These are phyloP conservation scores for Barnettozyma wickerhamii DNA, from an alignment of 805 yeast species.

Conservation along the genomic window DNA sequence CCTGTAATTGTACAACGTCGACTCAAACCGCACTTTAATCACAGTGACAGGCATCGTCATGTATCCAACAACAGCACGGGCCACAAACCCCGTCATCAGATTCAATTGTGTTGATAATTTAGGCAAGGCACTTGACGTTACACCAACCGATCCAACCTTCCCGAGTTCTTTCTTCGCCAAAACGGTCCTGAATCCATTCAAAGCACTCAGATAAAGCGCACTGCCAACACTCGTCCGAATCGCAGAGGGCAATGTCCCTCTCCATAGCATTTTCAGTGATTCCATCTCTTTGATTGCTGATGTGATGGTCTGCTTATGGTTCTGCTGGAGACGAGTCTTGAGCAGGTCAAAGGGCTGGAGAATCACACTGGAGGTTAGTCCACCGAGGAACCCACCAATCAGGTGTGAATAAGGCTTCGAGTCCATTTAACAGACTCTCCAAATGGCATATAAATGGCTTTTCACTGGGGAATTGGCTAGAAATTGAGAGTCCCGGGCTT, in stretches of 20 bases:
- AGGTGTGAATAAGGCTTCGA: conserved; percentile 39
- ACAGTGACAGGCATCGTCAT: conserved; percentile 94
- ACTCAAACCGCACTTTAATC: conserved; percentile 84
- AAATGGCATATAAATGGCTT: too few species aligned
- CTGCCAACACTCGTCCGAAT: conserved; percentile 88
- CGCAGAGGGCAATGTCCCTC: conserved; percentile 91
- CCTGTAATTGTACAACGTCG: conserved; percentile 65
- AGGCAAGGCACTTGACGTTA: conserved; percentile 50
- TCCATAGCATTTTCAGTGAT: conserved; percentile 58
- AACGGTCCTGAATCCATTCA: conserved; percentile 56
- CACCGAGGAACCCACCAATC: conserved; percentile 80
- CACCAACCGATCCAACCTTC: conserved; percentile 10
- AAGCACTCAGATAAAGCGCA: conserved; percentile 73
- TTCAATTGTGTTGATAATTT: conserved; percentile 67
- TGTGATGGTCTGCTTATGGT: conserved; percentile 27
- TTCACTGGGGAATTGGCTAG: too few species aligned
- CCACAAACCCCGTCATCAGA: conserved; percentile 67
- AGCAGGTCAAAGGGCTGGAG: conserved; percentile 88
- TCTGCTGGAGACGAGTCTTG: conserved; percentile 82
- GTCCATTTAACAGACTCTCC: too few species aligned
- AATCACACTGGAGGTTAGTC: conserved; percentile 71
- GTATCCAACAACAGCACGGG: conserved; percentile 79
- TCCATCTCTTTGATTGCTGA: conserved; percentile 37
- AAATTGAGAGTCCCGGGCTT: too few species aligned
- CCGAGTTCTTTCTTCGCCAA: conserved; percentile 30